These are phyloP conservation scores for Aspergillus eucalypticola DNA, from an alignment of 2,329 filamentous ascomycete species.

Conservation along the genomic window DNA sequence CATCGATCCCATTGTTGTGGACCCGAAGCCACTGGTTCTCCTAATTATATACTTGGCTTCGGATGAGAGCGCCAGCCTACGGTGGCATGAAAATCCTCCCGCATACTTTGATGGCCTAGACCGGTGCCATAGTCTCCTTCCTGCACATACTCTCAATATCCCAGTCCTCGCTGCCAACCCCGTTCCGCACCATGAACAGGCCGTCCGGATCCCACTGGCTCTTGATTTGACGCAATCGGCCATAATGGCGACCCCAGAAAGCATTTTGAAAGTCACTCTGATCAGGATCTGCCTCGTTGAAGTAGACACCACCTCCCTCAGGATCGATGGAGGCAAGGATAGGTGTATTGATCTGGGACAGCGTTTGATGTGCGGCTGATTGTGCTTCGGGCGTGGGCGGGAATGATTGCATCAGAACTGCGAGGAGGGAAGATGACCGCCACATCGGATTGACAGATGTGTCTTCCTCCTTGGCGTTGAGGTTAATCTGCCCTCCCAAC, in stretches of 20 bases:
- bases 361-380: background rate
- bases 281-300: background rate
- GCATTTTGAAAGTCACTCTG: background rate
- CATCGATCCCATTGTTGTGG: too few relatives aligned
- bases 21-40: background rate
- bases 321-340: background rate
- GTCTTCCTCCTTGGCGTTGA: background rate
- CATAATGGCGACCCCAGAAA: background rate
- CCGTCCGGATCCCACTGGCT: slow-evolving; percentile 33
- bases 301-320: background rate
- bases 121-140: background rate
- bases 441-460: background rate
- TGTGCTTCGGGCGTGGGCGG: background rate
- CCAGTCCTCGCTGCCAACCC: slow-evolving; percentile 30
- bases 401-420: background rate
- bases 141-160: slow-evolving; percentile 27
- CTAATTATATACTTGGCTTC: background rate
- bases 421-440: background rate
- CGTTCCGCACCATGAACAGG: slow-evolving; percentile 28
- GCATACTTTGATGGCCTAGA: background rate
- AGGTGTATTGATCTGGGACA: background rate
- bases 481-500: background rate
- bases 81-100: background rate
- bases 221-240: slow-evolving; percentile 31
- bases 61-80: background rate